A percentile compares a stretch with the other conserved stretches of the same genome.
These are phyloP conservation scores for Alternaria tenuissima DNA, from an alignment of 2,329 filamentous ascomycete species.

Conservation along the genomic window DNA sequence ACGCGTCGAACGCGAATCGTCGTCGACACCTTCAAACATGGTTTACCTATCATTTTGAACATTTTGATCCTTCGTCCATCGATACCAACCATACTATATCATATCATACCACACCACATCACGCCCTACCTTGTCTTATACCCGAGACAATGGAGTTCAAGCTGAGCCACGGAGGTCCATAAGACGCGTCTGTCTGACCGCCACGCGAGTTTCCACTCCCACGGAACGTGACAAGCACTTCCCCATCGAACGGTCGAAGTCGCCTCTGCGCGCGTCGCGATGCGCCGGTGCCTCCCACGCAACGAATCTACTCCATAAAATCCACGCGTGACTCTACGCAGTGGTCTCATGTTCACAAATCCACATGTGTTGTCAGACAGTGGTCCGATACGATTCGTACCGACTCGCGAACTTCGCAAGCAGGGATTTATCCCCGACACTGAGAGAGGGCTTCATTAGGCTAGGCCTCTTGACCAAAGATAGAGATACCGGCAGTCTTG, in stretches of 20 bases:
- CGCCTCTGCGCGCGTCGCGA: neutral
- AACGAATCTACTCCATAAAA: neutral
- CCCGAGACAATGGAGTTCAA: constrained; percentile 2
- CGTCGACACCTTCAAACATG: neutral
- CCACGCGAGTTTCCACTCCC: neutral
- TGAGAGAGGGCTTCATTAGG: constrained; percentile 28
- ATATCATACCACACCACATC: too few relatives aligned
- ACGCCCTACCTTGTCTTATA: neutral
- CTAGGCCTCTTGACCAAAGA: constrained; percentile 26
- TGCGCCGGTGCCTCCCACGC: neutral
- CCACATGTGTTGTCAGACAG: neutral
- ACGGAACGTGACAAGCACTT: neutral
- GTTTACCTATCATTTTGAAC: neutral
- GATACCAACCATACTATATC: neutral
- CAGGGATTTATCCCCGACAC: constrained; percentile 42
- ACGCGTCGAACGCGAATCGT: constrained; percentile 3
- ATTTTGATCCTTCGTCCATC: neutral
- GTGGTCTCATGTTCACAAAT: neutral
- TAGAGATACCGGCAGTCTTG: constrained; percentile 30
- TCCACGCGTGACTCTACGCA: neutral
- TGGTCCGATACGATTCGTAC: neutral
- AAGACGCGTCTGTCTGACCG: neutral
- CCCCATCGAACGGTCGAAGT: neutral
- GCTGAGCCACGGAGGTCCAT: neutral
- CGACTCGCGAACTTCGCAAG: constrained; percentile 27